Base-by-base conservation (phyloP, 1,139 yeast species). In the Suhomyces anneliseae region DNA sequence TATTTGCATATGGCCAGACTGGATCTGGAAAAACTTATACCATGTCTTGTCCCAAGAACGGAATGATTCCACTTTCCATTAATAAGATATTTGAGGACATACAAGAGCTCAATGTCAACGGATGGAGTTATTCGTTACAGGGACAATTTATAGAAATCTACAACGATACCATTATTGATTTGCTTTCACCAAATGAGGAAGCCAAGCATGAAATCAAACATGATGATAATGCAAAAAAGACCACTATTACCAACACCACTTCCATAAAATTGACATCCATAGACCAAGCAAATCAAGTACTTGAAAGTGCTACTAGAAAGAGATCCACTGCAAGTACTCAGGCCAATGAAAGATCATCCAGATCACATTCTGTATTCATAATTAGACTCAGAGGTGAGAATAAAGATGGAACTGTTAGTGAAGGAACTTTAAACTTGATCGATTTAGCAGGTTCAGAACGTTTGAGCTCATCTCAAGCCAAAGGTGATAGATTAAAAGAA, bases 1-100 rank as follows among this genome's bases (percentile, higher is more conserved):
- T 93, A 1, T 90, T 93, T 70, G 97, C 99, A 0, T 93, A 93
- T 65, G 99, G 99, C 0, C 99, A 93, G 67, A 93, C 99, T 0
- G 98, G 99, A 0, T 90, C 97, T 0, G 99, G 99, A 4, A 93
- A 93, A 62, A 92, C 98, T 0, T 85, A 70, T 62, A 93, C 99
- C 0, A 93, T 93, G 99, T 80, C 95, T 1, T 78, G 77, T 39
- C 71, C 80, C 0, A 57, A 66, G 3, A 85, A 83, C 59, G 99
- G 99, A 24, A 83, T 93, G 76, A 89, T 92, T 34, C 92, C 96
- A 1, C 71, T 82, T 24, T 87, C 97, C 0, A 77, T 92, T 5
- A 65, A 71, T 7, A 89, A 87, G 58, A 86, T 93, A 6, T 92
- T 90, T 59, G 69, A 76, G 27, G 81, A 85, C 50, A 77, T 85